Percentiles rank a stretch among this genome's conserved stretches.
Conservation (phyloP, 768 basidiomycete species). For the Pulveroboletus frians region DNA sequence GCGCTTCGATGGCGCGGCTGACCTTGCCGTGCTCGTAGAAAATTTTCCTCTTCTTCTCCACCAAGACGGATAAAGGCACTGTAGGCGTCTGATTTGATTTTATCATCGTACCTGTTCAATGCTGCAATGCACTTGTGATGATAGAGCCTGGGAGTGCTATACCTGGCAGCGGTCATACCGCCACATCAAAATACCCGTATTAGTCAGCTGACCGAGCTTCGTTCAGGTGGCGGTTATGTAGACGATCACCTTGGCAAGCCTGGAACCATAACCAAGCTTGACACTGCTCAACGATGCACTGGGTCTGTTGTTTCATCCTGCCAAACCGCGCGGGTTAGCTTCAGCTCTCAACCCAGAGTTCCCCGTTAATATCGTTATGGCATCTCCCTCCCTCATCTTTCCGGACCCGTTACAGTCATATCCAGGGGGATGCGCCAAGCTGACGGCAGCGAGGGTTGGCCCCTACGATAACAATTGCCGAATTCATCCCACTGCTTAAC, state of each 20-base stretch:
- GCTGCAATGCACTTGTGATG: constrained; percentile 13
- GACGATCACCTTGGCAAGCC: constrained; percentile 20
- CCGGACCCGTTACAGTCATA: constrained; percentile 33
- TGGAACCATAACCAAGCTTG: background rate
- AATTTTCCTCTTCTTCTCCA: constrained; percentile 24
- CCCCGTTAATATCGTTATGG: constrained; percentile 30
- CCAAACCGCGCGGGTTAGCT: constrained; percentile 7
- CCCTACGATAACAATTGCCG: constrained; percentile 17
- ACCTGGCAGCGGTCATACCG: background rate
- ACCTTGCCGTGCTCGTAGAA: constrained; percentile 33
- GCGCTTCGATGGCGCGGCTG: constrained; percentile 13
- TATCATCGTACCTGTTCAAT: constrained; percentile 19
- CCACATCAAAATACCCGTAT: constrained; percentile 6
- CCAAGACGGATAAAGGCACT: constrained; percentile 21
- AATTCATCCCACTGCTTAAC: constrained; percentile 17
- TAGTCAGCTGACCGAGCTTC: constrained; percentile 23
- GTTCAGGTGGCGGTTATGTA: constrained; percentile 5
- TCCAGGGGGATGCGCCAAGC: constrained; percentile 22
- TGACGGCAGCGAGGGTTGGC: constrained; percentile 25
- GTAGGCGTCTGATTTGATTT: constrained; percentile 22
- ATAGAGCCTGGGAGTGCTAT: constrained; percentile 13
- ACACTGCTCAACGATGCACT: background rate
- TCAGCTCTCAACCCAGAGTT: constrained; percentile 15
- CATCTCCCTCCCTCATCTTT: constrained; percentile 15
- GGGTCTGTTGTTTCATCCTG: constrained; percentile 6